Conservation (phyloP, 257 asterid species). For the Craterostigma plantagineum region DNA sequence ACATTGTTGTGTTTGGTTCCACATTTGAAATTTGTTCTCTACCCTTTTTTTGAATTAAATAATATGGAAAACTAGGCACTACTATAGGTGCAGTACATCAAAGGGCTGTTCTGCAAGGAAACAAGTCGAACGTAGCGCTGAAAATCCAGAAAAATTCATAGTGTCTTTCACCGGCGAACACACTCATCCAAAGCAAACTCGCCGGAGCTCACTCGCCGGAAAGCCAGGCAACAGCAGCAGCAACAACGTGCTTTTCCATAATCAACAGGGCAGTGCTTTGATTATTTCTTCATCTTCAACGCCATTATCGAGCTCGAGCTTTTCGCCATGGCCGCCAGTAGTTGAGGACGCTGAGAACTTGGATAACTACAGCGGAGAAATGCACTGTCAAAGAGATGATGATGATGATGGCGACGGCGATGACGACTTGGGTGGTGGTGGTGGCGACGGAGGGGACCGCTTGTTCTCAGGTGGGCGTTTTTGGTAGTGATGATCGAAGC, state of each 20-base stretch:
- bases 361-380: too few species aligned
- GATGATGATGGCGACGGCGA: too few species aligned
- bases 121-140: slow-evolving; percentile 59
- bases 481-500: too few species aligned
- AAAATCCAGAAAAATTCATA: slow-evolving; percentile 23
- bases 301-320: too few species aligned
- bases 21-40: too few species aligned
- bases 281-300: slow-evolving; percentile 5
- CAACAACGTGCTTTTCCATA: background rate
- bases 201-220: slow-evolving; percentile 46
- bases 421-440: too few species aligned
- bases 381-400: too few species aligned
- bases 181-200: slow-evolving; percentile 44
- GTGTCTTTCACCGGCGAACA: slow-evolving; percentile 58
- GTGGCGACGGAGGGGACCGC: too few species aligned
- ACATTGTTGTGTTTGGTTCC: background rate
- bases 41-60: background rate
- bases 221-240: background rate
- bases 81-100: slow-evolving; percentile 65
- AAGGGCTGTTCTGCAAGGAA: slow-evolving; percentile 51
- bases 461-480: too few species aligned
- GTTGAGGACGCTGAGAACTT: too few species aligned
- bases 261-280: slow-evolving; percentile 14
- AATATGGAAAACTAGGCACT: slow-evolving; percentile 23
- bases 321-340: slow-evolving; percentile 3